phyloP scores from a whole-genome alignment of 805 yeast genomes.

The Candida vartiovaarae region DNA sequence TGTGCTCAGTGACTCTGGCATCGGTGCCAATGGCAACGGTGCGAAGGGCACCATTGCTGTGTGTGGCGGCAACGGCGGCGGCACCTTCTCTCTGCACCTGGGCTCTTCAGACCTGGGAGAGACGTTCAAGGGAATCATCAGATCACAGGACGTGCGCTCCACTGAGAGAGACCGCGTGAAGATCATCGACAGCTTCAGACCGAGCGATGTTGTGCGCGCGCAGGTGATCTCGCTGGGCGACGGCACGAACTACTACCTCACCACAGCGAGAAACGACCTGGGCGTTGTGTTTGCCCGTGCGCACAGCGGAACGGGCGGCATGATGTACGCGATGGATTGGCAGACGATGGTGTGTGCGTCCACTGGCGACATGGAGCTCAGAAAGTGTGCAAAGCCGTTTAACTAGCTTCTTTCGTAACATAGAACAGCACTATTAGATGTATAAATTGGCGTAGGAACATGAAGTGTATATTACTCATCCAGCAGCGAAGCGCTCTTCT shows the following conservation, averaged over 20 bases:
- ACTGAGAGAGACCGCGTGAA: conserved; percentile 87
- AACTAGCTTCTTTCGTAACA: no score
- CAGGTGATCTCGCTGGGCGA: conserved; percentile 81
- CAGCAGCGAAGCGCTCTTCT: conserved; percentile 13
- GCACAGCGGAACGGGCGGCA: conserved; percentile 56
- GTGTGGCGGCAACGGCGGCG: conserved; percentile 53
- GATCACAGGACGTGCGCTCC: conserved; percentile 84
- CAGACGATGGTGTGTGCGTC: conserved; percentile 80
- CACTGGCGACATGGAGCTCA: conserved; percentile 65
- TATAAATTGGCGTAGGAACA: no score
- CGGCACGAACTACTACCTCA: conserved; percentile 82
- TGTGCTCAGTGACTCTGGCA: conserved; percentile 53
- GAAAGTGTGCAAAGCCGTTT: conserved; percentile 87
- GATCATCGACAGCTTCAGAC: conserved; percentile 70
- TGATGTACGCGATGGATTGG: conserved; percentile 92
- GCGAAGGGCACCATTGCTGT: conserved; percentile 22
- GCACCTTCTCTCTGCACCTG: conserved; percentile 34
- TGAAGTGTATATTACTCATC: conserved; percentile 7
- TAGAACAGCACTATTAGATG: no score
- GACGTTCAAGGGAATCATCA: conserved; percentile 76
- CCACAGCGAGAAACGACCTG: conserved; percentile 84
- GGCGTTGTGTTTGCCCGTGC: conserved; percentile 90
- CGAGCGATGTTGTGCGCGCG: conserved; percentile 91
- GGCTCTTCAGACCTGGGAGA: conserved; percentile 75
- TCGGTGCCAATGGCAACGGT: conserved; percentile 50